phyloP scores from a whole-genome alignment of 2,329 filamentous ascomycete genomes.

The Fusarium drepaniforme region DNA sequence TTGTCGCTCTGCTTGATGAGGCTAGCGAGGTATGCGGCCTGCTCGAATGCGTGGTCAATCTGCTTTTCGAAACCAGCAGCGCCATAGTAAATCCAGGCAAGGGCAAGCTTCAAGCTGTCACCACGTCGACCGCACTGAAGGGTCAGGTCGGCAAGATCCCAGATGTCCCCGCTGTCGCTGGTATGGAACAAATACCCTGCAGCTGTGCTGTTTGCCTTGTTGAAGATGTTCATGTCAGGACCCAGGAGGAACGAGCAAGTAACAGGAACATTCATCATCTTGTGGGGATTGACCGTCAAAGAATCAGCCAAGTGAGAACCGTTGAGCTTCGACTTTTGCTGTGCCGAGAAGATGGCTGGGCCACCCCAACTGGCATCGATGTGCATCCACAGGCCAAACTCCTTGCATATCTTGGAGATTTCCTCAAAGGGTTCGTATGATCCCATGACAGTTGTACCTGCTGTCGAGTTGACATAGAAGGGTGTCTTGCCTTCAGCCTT shows the following conservation, averaged over 20 bases:
- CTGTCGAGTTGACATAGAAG: slow-evolving; percentile 95
- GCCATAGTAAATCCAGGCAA: slow-evolving; percentile 93
- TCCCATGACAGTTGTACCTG: slow-evolving; percentile 92
- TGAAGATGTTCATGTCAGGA: slow-evolving; percentile 81
- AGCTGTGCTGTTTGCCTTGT: slow-evolving; percentile 85
- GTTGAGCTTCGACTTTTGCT: slow-evolving; percentile 71
- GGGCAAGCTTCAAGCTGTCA: slow-evolving; percentile 87
- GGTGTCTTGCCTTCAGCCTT: slow-evolving; percentile 80
- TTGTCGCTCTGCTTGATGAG: slow-evolving; percentile 67
- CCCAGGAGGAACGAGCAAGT: slow-evolving; percentile 92
- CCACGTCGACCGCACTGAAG: slow-evolving; percentile 91
- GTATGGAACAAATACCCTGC: slow-evolving; percentile 89
- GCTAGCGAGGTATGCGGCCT: slow-evolving; percentile 76
- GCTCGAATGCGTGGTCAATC: slow-evolving; percentile 79
- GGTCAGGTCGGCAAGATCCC: slow-evolving; percentile 92
- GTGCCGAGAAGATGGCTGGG: slow-evolving; percentile 80
- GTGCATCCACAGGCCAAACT: slow-evolving; percentile 88
- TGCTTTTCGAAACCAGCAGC: slow-evolving; percentile 76
- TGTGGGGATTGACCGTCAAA: slow-evolving; percentile 93
- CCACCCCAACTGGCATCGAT: slow-evolving; percentile 95
- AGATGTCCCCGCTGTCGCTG: slow-evolving; percentile 70
- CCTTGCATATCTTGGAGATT: slow-evolving; percentile 77
- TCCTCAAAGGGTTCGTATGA: slow-evolving; percentile 85
- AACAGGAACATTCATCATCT: slow-evolving; percentile 93
- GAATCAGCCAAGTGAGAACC: slow-evolving; percentile 83